phyloP scores from a whole-genome alignment of 2,329 filamentous ascomycete species.

The Exophiala bonariae region DNA sequence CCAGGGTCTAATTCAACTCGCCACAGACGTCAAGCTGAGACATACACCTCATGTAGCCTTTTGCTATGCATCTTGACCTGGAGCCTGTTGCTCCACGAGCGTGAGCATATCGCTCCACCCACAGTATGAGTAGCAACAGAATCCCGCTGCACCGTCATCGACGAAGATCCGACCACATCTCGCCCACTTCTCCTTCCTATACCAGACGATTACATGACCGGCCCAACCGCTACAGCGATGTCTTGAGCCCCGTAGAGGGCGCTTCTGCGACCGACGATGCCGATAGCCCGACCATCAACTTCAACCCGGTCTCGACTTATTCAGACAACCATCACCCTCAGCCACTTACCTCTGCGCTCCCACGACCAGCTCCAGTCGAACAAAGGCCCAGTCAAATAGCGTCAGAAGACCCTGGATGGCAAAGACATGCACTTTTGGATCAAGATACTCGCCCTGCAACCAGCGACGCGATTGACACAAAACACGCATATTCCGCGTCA shows the following conservation, averaged over 20 bases:
- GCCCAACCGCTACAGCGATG: conserved; percentile 18
- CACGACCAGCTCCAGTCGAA: conserved; percentile 4
- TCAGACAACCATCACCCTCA: conserved; percentile 12
- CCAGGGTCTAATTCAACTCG: no score
- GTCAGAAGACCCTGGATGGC: conserved; percentile 21
- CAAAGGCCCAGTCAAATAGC: conserved; percentile 11
- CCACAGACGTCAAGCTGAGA: not conserved
- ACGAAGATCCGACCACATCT: conserved; percentile 25
- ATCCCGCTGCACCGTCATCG: conserved; percentile 25
- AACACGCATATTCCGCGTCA: conserved; percentile 1
- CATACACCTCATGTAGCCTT: not conserved
- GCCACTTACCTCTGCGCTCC: conserved; percentile 8
- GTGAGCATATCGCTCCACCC: conserved; percentile 1
- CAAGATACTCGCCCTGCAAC: conserved; percentile 23
- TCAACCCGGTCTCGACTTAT: conserved; percentile 16
- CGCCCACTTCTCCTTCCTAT: conserved; percentile 24
- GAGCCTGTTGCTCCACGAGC: conserved; percentile 6
- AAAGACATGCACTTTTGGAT: conserved; percentile 15
- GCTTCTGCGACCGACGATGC: conserved; percentile 19
- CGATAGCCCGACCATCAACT: conserved; percentile 23
- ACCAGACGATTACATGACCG: conserved; percentile 22
- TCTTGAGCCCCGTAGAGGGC: conserved; percentile 18
- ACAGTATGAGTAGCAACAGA: conserved; percentile 18
- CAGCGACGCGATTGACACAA: conserved; percentile 18
- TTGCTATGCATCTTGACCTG: not conserved